Evolutionary conservation across 768 basidiomycete genomes (phyloP).

Genomic region (Austroboletus festivus): DNA sequence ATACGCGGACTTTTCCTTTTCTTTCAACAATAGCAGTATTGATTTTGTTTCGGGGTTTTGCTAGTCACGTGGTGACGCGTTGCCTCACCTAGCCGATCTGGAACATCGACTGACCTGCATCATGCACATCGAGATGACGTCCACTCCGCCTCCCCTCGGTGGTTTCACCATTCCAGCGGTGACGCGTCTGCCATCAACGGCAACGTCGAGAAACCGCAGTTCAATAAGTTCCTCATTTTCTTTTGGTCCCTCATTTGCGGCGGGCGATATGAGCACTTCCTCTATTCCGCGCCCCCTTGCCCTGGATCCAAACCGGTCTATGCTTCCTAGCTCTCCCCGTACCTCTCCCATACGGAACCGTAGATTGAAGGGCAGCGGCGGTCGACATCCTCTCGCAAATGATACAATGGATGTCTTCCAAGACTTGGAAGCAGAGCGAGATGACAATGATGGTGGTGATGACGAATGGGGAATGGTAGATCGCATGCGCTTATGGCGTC

Average conservation of each 20-base stretch:
- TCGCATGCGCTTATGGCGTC: constrained; percentile 94
- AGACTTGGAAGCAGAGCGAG: constrained; percentile 58
- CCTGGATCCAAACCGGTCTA: constrained; percentile 78
- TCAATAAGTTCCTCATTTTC: constrained; percentile 83
- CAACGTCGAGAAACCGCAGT: constrained; percentile 54
- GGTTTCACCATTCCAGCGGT: constrained; percentile 44
- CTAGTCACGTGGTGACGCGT: constrained; percentile 22
- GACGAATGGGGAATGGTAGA: constrained; percentile 87
- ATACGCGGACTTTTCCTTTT: no score
- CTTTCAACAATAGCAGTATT: no score
- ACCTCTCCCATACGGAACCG: constrained; percentile 62
- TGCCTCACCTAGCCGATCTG: no score
- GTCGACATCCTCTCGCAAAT: constrained; percentile 70
- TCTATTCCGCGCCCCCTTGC: constrained; percentile 54
- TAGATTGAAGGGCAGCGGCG: constrained; percentile 51
- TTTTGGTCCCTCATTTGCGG: constrained; percentile 73
- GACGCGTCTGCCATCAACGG: constrained; percentile 52
- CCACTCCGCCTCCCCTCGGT: constrained; percentile 49
- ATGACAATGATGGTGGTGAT: constrained; percentile 56
- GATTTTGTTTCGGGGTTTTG: no score
- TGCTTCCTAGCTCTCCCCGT: constrained; percentile 70
- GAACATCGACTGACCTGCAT: background rate
- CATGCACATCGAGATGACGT: constrained; percentile 24
- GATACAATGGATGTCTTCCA: constrained; percentile 75
- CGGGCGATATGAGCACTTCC: constrained; percentile 58